Conservation (phyloP, 345 rosid species). For the Combretum micranthum region DNA sequence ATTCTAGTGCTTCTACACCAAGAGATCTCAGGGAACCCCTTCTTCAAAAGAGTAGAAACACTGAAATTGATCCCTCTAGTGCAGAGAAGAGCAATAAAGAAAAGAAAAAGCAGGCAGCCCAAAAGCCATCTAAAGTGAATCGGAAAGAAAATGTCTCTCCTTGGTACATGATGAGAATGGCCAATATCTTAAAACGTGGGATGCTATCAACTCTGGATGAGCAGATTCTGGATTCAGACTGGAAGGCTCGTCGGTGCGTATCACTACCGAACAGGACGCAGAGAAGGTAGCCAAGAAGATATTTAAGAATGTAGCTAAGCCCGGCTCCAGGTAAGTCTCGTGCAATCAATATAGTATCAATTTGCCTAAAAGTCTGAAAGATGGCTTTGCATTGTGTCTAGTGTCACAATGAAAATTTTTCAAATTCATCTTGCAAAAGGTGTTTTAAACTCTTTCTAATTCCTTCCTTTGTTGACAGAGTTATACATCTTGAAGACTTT, state of each 20-base stretch:
- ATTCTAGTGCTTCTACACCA: too few species aligned
- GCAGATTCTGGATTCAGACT: conserved; percentile 30
- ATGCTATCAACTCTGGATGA: conserved; percentile 41
- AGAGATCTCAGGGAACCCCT: conserved; percentile 13
- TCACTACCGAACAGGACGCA: conserved; percentile 27
- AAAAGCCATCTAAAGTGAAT: conserved; percentile 19
- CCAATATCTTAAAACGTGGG: conserved; percentile 24
- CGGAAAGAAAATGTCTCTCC: conserved; percentile 32
- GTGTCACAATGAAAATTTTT: too few species aligned
- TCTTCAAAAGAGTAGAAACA: conserved; percentile 6
- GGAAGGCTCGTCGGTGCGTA: conserved; percentile 27
- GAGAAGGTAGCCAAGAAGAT: conserved; percentile 38
- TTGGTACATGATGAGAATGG: conserved; percentile 41
- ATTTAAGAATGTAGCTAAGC: conserved; percentile 35
- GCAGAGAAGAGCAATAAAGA: conserved; percentile 10
- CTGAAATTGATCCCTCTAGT: conserved; percentile 4
- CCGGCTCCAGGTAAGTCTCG: conserved; percentile 29
- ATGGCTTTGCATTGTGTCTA: background rate
- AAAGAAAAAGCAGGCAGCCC: background rate
- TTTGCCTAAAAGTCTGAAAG: too few species aligned
- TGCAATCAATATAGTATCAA: background rate
- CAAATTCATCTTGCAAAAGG: too few species aligned
- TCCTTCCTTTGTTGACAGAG: conserved; percentile 7
- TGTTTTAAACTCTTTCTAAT: too few species aligned
- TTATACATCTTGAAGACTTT: conserved; percentile 28